A percentile compares a stretch with the other conserved stretches of the same genome.
These are phyloP conservation scores for Colletotrichum filicis DNA, from an alignment of 2,329 filamentous ascomycete genomes.

Conservation along the genomic window DNA sequence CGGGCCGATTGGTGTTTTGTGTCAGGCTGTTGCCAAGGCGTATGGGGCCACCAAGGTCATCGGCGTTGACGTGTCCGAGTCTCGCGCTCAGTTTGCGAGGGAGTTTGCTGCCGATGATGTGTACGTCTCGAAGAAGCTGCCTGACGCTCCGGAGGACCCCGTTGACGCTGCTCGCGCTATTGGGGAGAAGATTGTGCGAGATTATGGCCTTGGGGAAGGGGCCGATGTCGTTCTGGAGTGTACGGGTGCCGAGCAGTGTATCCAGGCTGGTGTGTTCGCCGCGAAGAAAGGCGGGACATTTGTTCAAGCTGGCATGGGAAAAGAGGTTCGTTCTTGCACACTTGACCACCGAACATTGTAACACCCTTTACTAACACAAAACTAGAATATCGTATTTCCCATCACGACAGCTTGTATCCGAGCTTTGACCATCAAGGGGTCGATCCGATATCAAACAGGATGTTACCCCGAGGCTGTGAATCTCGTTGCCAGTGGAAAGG, in stretches of 20 bases:
- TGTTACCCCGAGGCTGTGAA: constrained; percentile 72
- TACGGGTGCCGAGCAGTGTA: constrained; percentile 48
- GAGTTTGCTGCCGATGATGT: constrained; percentile 56
- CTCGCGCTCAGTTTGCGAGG: constrained; percentile 53
- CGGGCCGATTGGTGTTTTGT: constrained; percentile 60
- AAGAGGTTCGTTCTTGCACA: constrained; percentile 40
- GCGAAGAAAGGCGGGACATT: constrained; percentile 58
- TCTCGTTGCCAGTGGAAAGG: constrained; percentile 59
- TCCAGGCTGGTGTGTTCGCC: constrained; percentile 57
- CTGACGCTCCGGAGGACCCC: constrained; percentile 54
- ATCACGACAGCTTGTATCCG: constrained; percentile 77
- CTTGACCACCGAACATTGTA: too few relatives aligned
- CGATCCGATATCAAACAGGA: constrained; percentile 80
- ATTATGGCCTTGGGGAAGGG: constrained; percentile 53
- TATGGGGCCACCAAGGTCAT: constrained; percentile 57
- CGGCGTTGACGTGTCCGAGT: constrained; percentile 56
- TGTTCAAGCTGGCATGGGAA: constrained; percentile 64
- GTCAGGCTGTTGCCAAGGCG: constrained; percentile 57
- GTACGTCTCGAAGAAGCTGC: constrained; percentile 48
- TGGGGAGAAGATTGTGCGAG: constrained; percentile 57
- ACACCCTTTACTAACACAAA: not conserved
- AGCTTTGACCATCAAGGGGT: constrained; percentile 80
- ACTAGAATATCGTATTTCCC: constrained; percentile 63
- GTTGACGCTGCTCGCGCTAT: constrained; percentile 62
- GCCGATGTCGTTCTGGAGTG: constrained; percentile 59